phyloP scores from a whole-genome alignment of 2,329 filamentous ascomycete genomes.

The Xylariaceae sp. region DNA sequence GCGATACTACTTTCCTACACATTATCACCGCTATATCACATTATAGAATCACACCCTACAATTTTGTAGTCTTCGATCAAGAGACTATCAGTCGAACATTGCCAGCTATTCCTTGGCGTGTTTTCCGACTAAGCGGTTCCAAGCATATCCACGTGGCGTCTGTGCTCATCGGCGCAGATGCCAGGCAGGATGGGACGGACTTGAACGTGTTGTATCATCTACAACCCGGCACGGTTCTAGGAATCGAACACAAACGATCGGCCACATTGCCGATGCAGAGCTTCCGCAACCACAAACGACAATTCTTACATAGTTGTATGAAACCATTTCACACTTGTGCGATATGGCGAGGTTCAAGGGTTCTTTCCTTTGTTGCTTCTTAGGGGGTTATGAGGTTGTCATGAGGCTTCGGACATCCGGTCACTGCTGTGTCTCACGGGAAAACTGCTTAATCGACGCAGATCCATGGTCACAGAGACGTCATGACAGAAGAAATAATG shows the following conservation, averaged over 20 bases:
- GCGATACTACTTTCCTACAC: no score
- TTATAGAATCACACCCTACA: constrained; percentile 2
- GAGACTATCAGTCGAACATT: no score
- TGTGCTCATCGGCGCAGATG: background rate
- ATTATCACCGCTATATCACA: no score
- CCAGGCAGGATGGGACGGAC: constrained; percentile 6
- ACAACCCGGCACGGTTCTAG: constrained; percentile 2
- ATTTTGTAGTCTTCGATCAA: background rate
- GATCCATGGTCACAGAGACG: no score
- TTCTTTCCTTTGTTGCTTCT: constrained; percentile 1
- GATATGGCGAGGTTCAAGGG: constrained; percentile 1
- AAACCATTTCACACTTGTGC: constrained; percentile 1
- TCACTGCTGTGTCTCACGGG: no score
- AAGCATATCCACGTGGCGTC: no score
- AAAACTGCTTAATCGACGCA: no score
- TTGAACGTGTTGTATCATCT: constrained; percentile 16
- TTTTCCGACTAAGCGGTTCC: no score
- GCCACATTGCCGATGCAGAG: no score
- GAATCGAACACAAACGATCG: background rate
- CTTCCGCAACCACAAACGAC: no score
- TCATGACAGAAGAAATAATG: constrained; percentile 9
- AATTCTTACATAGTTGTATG: background rate
- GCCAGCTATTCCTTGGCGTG: no score
- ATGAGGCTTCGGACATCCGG: no score
- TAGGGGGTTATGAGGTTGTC: background rate